Conservation (phyloP, 352 stramenopile genomes). For the Plasmopara muralis region DNA sequence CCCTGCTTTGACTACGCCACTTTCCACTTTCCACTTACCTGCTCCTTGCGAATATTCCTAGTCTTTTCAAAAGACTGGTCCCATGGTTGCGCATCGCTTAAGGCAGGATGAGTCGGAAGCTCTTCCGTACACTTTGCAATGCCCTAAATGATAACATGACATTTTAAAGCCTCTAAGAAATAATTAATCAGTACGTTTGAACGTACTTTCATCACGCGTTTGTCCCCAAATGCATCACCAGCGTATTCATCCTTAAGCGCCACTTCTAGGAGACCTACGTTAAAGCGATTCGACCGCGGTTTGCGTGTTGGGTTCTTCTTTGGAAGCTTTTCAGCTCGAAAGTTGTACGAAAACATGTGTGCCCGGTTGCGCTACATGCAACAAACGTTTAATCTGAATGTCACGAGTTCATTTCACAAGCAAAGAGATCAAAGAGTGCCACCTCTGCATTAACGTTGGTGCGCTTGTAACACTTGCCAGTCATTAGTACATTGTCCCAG, state of each 20-base stretch:
- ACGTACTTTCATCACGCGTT: slow-evolving; percentile 55
- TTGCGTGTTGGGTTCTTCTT: slow-evolving; percentile 70
- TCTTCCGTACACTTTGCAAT: slow-evolving; percentile 71
- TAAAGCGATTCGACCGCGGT: slow-evolving; percentile 72
- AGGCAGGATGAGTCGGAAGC: slow-evolving; percentile 63
- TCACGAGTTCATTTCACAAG: slow-evolving; percentile 2
- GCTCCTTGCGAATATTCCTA: slow-evolving; percentile 33
- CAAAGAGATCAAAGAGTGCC: not conserved
- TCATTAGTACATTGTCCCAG: slow-evolving; percentile 69
- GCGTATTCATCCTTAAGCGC: slow-evolving; percentile 50
- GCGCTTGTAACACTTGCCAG: slow-evolving; percentile 66
- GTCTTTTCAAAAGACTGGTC: slow-evolving; percentile 55
- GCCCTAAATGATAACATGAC: slow-evolving; percentile 21
- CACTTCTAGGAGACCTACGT: slow-evolving; percentile 71
- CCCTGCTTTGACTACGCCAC: not conserved
- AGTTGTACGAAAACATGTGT: slow-evolving; percentile 85
- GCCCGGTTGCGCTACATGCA: slow-evolving; percentile 49
- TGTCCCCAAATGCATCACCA: slow-evolving; percentile 60
- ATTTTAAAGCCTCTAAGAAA: too few relatives aligned
- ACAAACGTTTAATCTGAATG: not conserved
- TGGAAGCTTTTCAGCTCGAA: slow-evolving; percentile 74
- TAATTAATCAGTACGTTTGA: not conserved
- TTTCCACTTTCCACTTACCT: slow-evolving; percentile 28
- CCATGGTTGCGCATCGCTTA: slow-evolving; percentile 54
- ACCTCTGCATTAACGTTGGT: slow-evolving; percentile 72